Conservation (phyloP, 352 stramenopile genomes). For the Globisporangium acanthophoron region DNA sequence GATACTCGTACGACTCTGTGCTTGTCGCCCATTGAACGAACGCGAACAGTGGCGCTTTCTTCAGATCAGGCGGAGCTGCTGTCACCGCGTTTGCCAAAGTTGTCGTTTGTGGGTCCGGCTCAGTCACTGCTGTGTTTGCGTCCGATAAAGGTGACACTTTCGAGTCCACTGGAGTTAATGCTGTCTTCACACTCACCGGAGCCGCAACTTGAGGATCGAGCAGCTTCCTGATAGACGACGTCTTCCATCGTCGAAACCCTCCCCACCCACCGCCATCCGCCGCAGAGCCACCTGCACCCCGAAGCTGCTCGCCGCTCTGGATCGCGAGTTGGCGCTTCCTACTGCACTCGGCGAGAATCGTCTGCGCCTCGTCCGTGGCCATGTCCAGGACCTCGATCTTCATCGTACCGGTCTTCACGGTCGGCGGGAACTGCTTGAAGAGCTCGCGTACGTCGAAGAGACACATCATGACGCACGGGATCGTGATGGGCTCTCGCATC, state of each 20-base stretch:
- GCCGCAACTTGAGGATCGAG: slow-evolving; percentile 20
- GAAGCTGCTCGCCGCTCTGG: background rate
- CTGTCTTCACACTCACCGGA: no score
- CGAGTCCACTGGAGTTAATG: background rate
- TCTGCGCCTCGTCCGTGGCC: slow-evolving; percentile 1
- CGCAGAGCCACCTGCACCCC: no score
- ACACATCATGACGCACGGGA: slow-evolving; percentile 71
- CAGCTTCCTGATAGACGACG: slow-evolving; percentile 51
- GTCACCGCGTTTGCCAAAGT: background rate
- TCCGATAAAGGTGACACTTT: no score
- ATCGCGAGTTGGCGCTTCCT: slow-evolving; percentile 15
- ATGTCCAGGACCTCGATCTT: slow-evolving; percentile 40
- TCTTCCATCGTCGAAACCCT: slow-evolving; percentile 36
- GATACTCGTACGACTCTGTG: slow-evolving; percentile 31
- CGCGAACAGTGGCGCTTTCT: slow-evolving; percentile 35
- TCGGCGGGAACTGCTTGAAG: slow-evolving; percentile 57
- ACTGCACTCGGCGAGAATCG: slow-evolving; percentile 15
- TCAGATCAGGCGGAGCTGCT: background rate
- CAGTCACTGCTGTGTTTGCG: no score
- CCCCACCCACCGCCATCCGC: slow-evolving; percentile 4
- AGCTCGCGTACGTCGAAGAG: slow-evolving; percentile 47
- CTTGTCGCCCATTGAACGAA: slow-evolving; percentile 66
- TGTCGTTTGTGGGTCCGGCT: no score
- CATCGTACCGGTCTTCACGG: slow-evolving; percentile 34
- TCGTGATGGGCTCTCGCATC: slow-evolving; percentile 17